Evolutionary conservation across 164 flowering plant genomes (phyloP).

Genomic region (Amborella trichopoda): DNA sequence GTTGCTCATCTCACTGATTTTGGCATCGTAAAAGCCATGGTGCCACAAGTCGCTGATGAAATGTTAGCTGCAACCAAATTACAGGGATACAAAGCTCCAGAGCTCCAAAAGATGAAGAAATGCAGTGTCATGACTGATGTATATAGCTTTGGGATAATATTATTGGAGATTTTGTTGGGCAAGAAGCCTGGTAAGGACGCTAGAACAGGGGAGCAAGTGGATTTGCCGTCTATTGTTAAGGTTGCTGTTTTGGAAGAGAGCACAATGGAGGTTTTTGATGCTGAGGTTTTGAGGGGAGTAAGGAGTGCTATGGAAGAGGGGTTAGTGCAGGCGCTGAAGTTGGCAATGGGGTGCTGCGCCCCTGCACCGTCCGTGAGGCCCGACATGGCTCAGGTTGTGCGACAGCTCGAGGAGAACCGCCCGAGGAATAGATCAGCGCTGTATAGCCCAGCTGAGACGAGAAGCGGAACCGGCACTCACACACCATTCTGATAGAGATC

Average conservation of each 20-base stretch:
- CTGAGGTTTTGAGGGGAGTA: constrained; percentile 74
- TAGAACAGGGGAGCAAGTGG: constrained; percentile 47
- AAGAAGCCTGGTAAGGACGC: constrained; percentile 72
- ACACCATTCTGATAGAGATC: too few species aligned
- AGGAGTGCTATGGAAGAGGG: constrained; percentile 99
- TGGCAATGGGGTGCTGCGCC: constrained; percentile 99
- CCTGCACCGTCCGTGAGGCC: constrained; percentile 91
- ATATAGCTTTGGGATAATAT: constrained; percentile 80
- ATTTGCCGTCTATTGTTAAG: constrained; percentile 84
- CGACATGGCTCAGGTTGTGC: constrained; percentile 83
- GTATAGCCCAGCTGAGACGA: constrained; percentile 93
- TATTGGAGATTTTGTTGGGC: constrained; percentile 80
- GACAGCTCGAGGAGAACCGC: constrained; percentile 91
- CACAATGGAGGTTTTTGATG: constrained; percentile 88
- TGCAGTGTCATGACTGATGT: constrained; percentile 88
- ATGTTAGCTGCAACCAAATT: constrained; percentile 64
- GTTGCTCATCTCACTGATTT: constrained; percentile 76
- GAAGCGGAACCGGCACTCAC: constrained; percentile 79
- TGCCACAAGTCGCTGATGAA: constrained; percentile 79
- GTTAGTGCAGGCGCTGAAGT: constrained; percentile 86
- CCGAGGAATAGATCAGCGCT: constrained; percentile 92
- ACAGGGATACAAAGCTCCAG: constrained; percentile 96
- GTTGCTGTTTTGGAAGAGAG: constrained; percentile 93
- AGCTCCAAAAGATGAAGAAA: constrained; percentile 88
- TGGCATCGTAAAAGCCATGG: constrained; percentile 83